Evolutionary conservation across 345 rosid species (phyloP).

Genomic region (Hibiscus syriacus): DNA sequence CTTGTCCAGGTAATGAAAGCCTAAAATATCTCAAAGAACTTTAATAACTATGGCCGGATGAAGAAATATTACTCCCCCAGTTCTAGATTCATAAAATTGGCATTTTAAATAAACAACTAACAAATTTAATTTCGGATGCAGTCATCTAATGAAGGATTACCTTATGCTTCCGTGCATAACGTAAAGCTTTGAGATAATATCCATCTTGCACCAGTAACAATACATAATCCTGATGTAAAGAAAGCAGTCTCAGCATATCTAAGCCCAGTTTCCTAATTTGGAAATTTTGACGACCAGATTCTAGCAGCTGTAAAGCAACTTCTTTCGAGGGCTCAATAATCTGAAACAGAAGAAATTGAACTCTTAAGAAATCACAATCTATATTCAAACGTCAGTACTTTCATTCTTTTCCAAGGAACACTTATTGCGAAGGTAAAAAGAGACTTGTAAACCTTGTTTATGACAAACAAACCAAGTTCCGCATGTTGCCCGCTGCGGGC

Average conservation of each 20-base stretch:
- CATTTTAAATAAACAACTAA: neutral
- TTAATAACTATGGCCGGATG: neutral
- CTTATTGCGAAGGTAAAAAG: neutral
- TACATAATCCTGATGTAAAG: constrained; percentile 75
- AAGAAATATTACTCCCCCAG: neutral
- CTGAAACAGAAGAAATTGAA: constrained; percentile 31
- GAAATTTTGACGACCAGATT: constrained; percentile 60
- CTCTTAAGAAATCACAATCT: neutral
- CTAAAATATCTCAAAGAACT: neutral
- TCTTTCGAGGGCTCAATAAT: constrained; percentile 93
- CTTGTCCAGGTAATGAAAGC: neutral
- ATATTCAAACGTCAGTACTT: neutral
- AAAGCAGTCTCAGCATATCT: constrained; percentile 92
- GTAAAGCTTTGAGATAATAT: constrained; percentile 79
- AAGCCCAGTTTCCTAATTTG: constrained; percentile 79
- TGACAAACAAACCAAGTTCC: constrained; percentile 62
- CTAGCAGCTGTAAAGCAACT: constrained; percentile 86
- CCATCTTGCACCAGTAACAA: constrained; percentile 77
- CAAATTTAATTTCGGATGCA: neutral
- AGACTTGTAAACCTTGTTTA: constrained; percentile 59
- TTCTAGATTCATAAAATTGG: neutral
- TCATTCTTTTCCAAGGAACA: neutral
- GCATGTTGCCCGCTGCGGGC: constrained; percentile 59
- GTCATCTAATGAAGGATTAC: constrained; percentile 29
- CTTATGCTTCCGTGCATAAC: constrained; percentile 80